Percentiles rank a stretch among this genome's conserved stretches.
These are phyloP conservation scores for Zarea fungicola DNA, from an alignment of 2,329 filamentous ascomycete genomes.

Conservation along the genomic window DNA sequence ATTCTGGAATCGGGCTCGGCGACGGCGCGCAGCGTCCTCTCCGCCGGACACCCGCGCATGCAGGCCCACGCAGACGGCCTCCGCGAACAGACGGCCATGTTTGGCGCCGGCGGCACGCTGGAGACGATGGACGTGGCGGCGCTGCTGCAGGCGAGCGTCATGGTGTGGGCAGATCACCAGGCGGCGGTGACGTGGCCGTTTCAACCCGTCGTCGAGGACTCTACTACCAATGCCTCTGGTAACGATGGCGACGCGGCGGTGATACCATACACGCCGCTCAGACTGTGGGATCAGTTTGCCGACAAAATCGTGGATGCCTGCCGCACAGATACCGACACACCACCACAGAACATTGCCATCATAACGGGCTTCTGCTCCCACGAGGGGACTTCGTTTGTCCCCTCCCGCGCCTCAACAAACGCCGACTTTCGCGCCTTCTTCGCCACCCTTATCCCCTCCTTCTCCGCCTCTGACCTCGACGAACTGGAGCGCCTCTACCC, in stretches of 20 bases:
- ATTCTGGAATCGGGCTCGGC: slow-evolving; percentile 54
- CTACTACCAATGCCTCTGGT: slow-evolving; percentile 24
- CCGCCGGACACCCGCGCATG: slow-evolving; percentile 51
- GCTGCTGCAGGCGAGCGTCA: slow-evolving; percentile 43
- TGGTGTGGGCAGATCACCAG: slow-evolving; percentile 40
- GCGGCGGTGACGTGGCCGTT: slow-evolving; percentile 54
- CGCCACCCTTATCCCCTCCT: slow-evolving; percentile 51
- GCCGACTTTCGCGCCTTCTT: slow-evolving; percentile 58
- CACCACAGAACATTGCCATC: slow-evolving; percentile 38
- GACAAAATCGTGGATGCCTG: slow-evolving; percentile 30
- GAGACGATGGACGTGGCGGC: slow-evolving; percentile 41
- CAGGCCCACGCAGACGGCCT: too few relatives aligned
- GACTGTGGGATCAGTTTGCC: slow-evolving; percentile 49
- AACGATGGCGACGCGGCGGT: too few relatives aligned
- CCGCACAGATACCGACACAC: too few relatives aligned
- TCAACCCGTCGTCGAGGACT: slow-evolving; percentile 60
- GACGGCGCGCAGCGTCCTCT: slow-evolving; percentile 49
- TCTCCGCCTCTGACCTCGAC: slow-evolving; percentile 47
- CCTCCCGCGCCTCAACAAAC: slow-evolving; percentile 39
- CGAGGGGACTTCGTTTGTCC: slow-evolving; percentile 62
- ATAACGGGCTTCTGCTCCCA: slow-evolving; percentile 67
- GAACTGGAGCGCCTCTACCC: slow-evolving; percentile 58
- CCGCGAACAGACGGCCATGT: too few relatives aligned
- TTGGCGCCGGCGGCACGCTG: slow-evolving; percentile 24
- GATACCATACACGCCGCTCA: slow-evolving; percentile 52